phyloP scores from a whole-genome alignment of 257 asterid genomes.

The Nicotiana otophora region DNA sequence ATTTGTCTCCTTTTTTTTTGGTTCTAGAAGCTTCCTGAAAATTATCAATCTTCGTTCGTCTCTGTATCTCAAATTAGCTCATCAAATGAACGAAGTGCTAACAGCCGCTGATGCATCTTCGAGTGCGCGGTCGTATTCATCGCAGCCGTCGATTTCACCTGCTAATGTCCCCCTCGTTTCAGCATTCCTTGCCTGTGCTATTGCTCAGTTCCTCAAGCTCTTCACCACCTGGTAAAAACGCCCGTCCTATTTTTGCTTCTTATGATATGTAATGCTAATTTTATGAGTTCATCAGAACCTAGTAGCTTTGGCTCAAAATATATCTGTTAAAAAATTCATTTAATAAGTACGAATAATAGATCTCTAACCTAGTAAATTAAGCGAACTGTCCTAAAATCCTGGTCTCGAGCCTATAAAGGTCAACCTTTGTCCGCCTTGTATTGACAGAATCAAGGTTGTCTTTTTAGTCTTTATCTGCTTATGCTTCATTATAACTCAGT shows the following conservation, averaged over 20 bases:
- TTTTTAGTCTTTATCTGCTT: neutral
- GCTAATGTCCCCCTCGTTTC: slow-evolving; percentile 64
- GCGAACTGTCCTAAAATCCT: too few relatives aligned
- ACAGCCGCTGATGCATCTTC: slow-evolving; percentile 65
- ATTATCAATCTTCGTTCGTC: neutral
- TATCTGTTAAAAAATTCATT: too few relatives aligned
- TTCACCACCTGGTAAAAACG: slow-evolving; percentile 70
- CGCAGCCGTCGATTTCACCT: slow-evolving; percentile 40
- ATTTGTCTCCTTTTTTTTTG: too few relatives aligned
- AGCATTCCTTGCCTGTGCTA: slow-evolving; percentile 79
- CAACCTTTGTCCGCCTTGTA: neutral
- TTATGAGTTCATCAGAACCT: too few relatives aligned
- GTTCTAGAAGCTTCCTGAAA: neutral
- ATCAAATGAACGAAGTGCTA: slow-evolving; percentile 44
- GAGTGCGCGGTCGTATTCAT: slow-evolving; percentile 43
- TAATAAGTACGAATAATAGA: too few relatives aligned
- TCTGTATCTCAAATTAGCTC: neutral
- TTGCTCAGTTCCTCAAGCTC: slow-evolving; percentile 93
- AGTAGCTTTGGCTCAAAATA: too few relatives aligned
- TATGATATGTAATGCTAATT: neutral
- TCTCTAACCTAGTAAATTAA: too few relatives aligned
- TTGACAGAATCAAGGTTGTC: neutral
- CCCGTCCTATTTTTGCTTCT: neutral
- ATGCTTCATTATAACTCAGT: neutral
- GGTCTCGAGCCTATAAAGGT: too few relatives aligned